These are phyloP conservation scores for Calvatia gigantea DNA, from an alignment of 768 basidiomycete species.

Conservation along the genomic window DNA sequence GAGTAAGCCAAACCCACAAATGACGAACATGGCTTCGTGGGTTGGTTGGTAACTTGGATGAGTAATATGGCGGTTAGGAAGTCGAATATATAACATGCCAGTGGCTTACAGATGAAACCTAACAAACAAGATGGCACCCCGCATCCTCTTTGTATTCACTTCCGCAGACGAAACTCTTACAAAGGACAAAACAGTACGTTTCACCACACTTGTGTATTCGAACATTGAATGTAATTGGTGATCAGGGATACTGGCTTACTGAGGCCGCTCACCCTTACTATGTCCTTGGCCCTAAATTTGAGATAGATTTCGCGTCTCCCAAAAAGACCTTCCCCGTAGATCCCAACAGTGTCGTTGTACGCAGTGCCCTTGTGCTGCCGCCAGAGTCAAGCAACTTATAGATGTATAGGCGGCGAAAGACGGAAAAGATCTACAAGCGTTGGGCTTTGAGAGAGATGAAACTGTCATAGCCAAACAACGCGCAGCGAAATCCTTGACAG, in stretches of 20 bases:
- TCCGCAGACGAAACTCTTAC: constrained; percentile 57
- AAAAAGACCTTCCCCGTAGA: constrained; percentile 65
- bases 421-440: constrained; percentile 47
- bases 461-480: constrained; percentile 49
- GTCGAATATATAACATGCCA: background rate
- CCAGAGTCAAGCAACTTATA: background rate
- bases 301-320: constrained; percentile 59
- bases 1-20: background rate
- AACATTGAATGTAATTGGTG: background rate
- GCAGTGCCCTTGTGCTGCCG: background rate
- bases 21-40: background rate
- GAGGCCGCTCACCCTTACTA: constrained; percentile 77
- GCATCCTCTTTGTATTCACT: constrained; percentile 73
- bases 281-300: constrained; percentile 42
- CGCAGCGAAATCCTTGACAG: constrained; percentile 55
- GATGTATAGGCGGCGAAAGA: constrained; percentile 34
- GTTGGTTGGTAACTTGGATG: background rate
- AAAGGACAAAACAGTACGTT: constrained; percentile 45
- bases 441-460: constrained; percentile 57
- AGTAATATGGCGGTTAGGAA: constrained; percentile 6
- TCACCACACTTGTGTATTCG: background rate
- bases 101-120: no score
- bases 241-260: constrained; percentile 73
- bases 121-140: constrained; percentile 32
- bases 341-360: constrained; percentile 47